Conservation (phyloP, 2,329 filamentous ascomycete genomes). For the Sporothrix humicola region DNA sequence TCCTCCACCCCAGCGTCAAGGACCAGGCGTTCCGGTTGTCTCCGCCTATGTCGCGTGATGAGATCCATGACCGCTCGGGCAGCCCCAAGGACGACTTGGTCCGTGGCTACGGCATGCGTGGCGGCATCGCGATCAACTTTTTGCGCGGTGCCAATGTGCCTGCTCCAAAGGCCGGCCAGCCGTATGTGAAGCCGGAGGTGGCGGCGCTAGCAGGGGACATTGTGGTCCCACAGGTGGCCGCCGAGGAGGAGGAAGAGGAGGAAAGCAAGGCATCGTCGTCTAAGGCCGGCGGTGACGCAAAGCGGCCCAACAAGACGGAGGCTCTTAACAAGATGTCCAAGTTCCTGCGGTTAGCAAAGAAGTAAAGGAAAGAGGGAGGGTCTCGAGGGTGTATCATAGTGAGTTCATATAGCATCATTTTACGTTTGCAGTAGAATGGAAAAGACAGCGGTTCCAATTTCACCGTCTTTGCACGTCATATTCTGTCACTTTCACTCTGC, state of each 20-base stretch:
- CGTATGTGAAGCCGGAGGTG: constrained; percentile 64
- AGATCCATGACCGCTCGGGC: constrained; percentile 55
- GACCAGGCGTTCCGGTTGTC: constrained; percentile 74
- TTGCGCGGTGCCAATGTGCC: constrained; percentile 71
- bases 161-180: constrained; percentile 55
- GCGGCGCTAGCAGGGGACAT: constrained; percentile 69
- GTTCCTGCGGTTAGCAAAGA: constrained; percentile 38
- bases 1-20: constrained; percentile 68
- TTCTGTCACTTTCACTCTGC: background rate
- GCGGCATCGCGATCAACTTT: constrained; percentile 75
- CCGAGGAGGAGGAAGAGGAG: constrained; percentile 49
- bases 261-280: constrained; percentile 43
- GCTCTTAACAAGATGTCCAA: constrained; percentile 43
- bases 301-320: constrained; percentile 43
- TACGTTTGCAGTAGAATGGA: background rate
- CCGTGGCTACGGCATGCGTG: constrained; percentile 70
- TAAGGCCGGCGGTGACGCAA: constrained; percentile 39
- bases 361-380: constrained; percentile 23
- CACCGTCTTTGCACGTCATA: background rate
- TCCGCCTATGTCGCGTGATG: constrained; percentile 60
- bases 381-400: background rate
- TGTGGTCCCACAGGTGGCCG: constrained; percentile 64
- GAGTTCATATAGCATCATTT: background rate
- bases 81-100: constrained; percentile 65
- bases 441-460: background rate